phyloP scores from a whole-genome alignment of 2,329 filamentous ascomycete species.

The Fusarium setosum region DNA sequence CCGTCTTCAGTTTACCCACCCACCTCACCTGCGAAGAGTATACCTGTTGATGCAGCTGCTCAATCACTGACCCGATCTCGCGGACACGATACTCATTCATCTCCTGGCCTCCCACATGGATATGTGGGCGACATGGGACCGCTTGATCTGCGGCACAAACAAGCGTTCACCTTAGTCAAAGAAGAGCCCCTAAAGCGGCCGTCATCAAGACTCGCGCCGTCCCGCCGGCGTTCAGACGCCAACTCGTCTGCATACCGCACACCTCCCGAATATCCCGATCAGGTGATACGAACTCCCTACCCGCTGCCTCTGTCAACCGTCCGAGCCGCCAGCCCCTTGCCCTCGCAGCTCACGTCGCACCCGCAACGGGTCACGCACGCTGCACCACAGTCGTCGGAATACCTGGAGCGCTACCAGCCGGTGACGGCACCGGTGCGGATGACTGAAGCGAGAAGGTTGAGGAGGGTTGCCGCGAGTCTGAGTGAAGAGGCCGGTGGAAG shows the following conservation, averaged over 20 bases:
- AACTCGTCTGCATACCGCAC: slow-evolving; percentile 45
- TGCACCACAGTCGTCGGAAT: slow-evolving; percentile 47
- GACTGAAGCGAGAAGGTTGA: slow-evolving; percentile 18
- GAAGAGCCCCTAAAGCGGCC: slow-evolving; percentile 55
- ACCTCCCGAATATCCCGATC: slow-evolving; percentile 43
- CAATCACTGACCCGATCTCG: slow-evolving; percentile 6
- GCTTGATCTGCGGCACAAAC: slow-evolving; percentile 24
- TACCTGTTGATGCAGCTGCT: neutral
- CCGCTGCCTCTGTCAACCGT: slow-evolving; percentile 28
- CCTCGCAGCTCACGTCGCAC: slow-evolving; percentile 29
- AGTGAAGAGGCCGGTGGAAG: slow-evolving; percentile 14
- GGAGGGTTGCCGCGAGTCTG: slow-evolving; percentile 15
- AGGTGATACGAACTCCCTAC: slow-evolving; percentile 20
- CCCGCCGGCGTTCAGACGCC: slow-evolving; percentile 31
- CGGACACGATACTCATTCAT: neutral
- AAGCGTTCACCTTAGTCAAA: slow-evolving; percentile 42
- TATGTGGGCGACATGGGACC: slow-evolving; percentile 1
- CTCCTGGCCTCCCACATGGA: neutral
- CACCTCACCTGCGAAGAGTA: neutral
- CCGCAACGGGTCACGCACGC: slow-evolving; percentile 16
- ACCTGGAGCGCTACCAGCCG: slow-evolving; percentile 48
- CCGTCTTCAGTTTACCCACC: slow-evolving; percentile 9
- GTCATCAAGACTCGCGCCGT: slow-evolving; percentile 46
- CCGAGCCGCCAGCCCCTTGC: slow-evolving; percentile 25
- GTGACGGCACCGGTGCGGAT: slow-evolving; percentile 8